phyloP scores from a whole-genome alignment of 2,329 filamentous ascomycete genomes.

The Fusarium sp. region DNA sequence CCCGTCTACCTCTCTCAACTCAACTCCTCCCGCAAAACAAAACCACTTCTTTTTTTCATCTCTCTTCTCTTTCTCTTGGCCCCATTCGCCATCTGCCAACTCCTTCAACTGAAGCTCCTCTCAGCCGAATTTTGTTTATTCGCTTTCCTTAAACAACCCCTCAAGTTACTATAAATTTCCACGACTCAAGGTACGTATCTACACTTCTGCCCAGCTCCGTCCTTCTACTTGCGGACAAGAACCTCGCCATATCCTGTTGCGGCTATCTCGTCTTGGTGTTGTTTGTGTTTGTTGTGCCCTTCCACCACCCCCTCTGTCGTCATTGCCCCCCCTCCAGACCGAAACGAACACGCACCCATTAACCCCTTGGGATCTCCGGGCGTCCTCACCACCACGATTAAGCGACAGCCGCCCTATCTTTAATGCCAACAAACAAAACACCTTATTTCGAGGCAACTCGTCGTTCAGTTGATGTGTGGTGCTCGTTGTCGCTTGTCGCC shows the following conservation, averaged over 20 bases:
- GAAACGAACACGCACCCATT: constrained; percentile 39
- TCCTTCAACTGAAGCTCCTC: constrained; percentile 29
- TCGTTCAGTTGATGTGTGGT: background rate
- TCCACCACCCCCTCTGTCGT: constrained; percentile 52
- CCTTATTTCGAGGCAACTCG: constrained; percentile 3
- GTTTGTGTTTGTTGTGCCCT: constrained; percentile 41
- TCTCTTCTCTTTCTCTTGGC: constrained; percentile 37
- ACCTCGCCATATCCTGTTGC: constrained; percentile 4
- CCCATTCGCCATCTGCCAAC: constrained; percentile 27
- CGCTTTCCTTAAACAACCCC: constrained; percentile 23
- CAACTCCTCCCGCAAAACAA: constrained; percentile 39
- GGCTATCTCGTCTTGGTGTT: constrained; percentile 14
- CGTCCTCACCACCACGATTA: constrained; percentile 27
- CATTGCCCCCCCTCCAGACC: constrained; percentile 47
- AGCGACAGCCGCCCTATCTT: constrained; percentile 15
- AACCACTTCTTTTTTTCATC: constrained; percentile 43
- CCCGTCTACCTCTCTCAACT: constrained; percentile 32
- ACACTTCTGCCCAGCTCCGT: background rate
- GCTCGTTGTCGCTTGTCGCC: constrained; percentile 15
- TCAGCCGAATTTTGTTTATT: constrained; percentile 33
- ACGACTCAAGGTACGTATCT: constrained; percentile 38
- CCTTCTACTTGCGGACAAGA: constrained; percentile 1
- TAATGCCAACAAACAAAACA: constrained; percentile 22
- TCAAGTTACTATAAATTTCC: constrained; percentile 14
- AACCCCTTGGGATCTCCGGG: constrained; percentile 18